Conservation (phyloP, 2,329 filamentous ascomycete genomes). For the Didymella pinodella region DNA sequence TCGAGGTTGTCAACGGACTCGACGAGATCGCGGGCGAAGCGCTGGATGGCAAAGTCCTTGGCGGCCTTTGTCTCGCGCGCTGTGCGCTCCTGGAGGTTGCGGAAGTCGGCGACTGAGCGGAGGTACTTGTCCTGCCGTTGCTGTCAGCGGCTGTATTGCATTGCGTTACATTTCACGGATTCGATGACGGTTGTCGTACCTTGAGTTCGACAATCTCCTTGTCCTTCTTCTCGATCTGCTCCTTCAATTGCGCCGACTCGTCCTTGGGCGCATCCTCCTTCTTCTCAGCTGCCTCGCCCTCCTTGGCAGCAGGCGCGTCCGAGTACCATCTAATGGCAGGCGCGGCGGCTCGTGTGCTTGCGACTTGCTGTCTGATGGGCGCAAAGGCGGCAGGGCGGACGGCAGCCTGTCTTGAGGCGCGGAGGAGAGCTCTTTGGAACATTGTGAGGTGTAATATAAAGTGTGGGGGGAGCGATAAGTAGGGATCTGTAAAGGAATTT, state of each 20-base stretch:
- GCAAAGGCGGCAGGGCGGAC: slow-evolving; percentile 52
- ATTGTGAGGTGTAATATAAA: slow-evolving; percentile 45
- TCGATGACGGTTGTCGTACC: slow-evolving; percentile 60
- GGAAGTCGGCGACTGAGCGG: slow-evolving; percentile 93
- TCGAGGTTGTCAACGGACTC: slow-evolving; percentile 98
- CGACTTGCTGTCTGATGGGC: slow-evolving; percentile 45
- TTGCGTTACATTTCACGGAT: background rate
- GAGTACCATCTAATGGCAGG: slow-evolving; percentile 56
- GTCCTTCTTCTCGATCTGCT: slow-evolving; percentile 75
- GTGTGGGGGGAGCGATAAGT: slow-evolving; percentile 3
- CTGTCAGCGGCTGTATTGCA: background rate
- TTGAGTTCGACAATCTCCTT: slow-evolving; percentile 83
- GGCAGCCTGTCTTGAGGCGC: slow-evolving; percentile 56
- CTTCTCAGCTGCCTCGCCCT: slow-evolving; percentile 52
- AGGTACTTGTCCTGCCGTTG: slow-evolving; percentile 84
- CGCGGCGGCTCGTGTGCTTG: slow-evolving; percentile 41
- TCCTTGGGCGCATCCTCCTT: slow-evolving; percentile 55
- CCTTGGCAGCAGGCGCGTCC: slow-evolving; percentile 55
- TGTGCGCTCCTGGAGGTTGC: slow-evolving; percentile 95
- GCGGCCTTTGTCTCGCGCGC: slow-evolving; percentile 87
- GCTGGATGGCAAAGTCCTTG: slow-evolving; percentile 91
- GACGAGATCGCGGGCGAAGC: slow-evolving; percentile 92
- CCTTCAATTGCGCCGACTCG: slow-evolving; percentile 57
- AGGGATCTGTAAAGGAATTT: background rate
- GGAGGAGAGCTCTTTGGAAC: slow-evolving; percentile 61